These are phyloP conservation scores for Physcomitrium patens DNA, from an alignment of 225 moss, liverwort and hornwort genomes.

Conservation along the genomic window DNA sequence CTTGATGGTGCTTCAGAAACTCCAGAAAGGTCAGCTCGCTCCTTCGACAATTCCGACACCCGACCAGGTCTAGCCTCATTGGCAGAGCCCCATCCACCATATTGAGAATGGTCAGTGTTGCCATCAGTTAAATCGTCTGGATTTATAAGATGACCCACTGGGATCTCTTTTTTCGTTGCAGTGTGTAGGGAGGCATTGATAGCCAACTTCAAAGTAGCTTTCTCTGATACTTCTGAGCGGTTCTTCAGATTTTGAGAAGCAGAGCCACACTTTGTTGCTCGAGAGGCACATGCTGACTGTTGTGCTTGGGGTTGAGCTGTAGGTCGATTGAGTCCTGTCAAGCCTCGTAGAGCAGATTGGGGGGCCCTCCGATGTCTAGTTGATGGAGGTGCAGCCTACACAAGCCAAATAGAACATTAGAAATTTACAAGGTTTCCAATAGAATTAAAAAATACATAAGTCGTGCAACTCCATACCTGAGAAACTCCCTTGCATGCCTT, in stretches of 20 bases:
- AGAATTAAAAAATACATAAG: too few species aligned
- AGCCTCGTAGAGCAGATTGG: constrained; percentile 66
- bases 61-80: constrained; percentile 65
- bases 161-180: constrained; percentile 74
- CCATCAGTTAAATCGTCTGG: constrained; percentile 33
- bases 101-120: constrained; percentile 34
- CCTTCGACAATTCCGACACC: constrained; percentile 34
- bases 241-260: constrained; percentile 14
- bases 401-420: background rate
- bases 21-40: constrained; percentile 9
- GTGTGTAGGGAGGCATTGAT: constrained; percentile 79
- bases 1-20: constrained; percentile 22
- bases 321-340: constrained; percentile 58
- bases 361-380: constrained; percentile 33
- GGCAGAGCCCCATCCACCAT: constrained; percentile 50
- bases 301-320: constrained; percentile 27
- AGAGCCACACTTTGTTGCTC: constrained; percentile 13
- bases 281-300: constrained; percentile 27
- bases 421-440: too few species aligned
- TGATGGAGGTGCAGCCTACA: constrained; percentile 40
- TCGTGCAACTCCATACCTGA: constrained; percentile 50
- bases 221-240: constrained; percentile 49
- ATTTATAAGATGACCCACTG: constrained; percentile 24
- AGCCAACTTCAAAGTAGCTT: constrained; percentile 77
- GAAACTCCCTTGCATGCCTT: constrained; percentile 79